Evolutionary conservation across 306 rosid species (phyloP), one percentile per base, ranked within the genome.

Genomic region (Acacia melanoxylon): DNA sequence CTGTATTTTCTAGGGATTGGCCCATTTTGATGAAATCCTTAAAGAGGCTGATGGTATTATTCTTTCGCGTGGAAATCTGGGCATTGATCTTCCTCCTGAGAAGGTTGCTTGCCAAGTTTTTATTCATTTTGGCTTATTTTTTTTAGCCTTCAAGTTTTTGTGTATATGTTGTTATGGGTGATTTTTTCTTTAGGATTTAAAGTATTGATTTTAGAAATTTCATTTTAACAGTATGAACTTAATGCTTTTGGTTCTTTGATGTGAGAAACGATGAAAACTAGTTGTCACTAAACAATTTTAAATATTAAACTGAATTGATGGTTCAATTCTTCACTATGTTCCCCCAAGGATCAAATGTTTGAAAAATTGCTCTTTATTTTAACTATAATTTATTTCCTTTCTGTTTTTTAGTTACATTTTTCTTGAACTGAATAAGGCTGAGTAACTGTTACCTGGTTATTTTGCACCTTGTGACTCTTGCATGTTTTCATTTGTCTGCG

Each of bases 41-140:
- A 89, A 85, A 90, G 98, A 93, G 88, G 98, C 98, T 37, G 98
- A 94, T 89, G 98, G 98, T 67, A 86, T 94, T 71, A 94, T 94
- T 70, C 84, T 94, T 79, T 88, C 98, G 72, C 98, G 98, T 69
- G 97, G 98, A 86, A 93, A 90, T 86, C 88, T 94, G 94, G 98
- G 98, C 31, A 87, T 94, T 72, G 97, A 94, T 93, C 94, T 94
- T 74, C 98, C 98, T 40, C 98, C 98, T 9, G 98, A 94, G 89
- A 94, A 94, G 94, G 98, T 94, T 62, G 81, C 83, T 49, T 87
- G 83, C 59, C 58, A 76, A 61, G 69, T 31, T 51, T 33, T 24
- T 69, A 69, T 74, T 78, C 62, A 66, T 68, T 70, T 81, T 41
- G 24, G 33, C 24, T 12, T 5, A 4, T 42, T 11, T 22, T 6